Percentiles rank a stretch among this genome's conserved stretches.
Conservation (phyloP, 805 yeast species). For the Lipomyces anomalus region DNA sequence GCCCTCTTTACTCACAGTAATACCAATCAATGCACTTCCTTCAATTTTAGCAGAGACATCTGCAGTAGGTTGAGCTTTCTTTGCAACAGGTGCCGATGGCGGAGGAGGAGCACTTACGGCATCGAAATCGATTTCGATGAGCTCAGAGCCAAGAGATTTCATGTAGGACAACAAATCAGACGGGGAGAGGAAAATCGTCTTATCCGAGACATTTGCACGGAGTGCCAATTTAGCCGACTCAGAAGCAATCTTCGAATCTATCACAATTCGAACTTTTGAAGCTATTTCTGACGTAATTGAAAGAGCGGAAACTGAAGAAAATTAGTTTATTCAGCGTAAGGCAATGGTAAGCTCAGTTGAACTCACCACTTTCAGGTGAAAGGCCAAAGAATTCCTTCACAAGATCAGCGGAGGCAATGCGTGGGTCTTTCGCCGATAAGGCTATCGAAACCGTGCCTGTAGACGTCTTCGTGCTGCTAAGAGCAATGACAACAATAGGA, state of each 20-base stretch:
- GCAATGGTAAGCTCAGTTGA: conserved; percentile 47
- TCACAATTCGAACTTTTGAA: conserved; percentile 53
- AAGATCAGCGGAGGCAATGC: conserved; percentile 79
- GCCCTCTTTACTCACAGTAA: conserved; percentile 83
- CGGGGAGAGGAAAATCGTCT: conserved; percentile 37
- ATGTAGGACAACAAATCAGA: conserved; percentile 40
- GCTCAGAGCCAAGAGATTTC: conserved; percentile 44
- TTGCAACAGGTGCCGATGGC: conserved; percentile 40
- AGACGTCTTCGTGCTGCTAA: conserved; percentile 65
- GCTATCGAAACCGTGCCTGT: conserved; percentile 56
- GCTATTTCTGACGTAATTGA: conserved; percentile 40
- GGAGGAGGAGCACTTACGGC: conserved; percentile 35
- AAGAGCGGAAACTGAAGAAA: conserved; percentile 31
- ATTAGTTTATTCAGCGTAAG: conserved; percentile 34
- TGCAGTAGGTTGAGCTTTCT: conserved; percentile 16
- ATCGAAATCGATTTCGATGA: conserved; percentile 34
- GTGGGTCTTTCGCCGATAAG: conserved; percentile 73
- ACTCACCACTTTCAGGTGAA: conserved; percentile 39
- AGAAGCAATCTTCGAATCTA: conserved; percentile 46
- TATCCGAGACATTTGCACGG: conserved; percentile 29
- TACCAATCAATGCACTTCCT: conserved; percentile 90
- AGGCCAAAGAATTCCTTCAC: conserved; percentile 57
- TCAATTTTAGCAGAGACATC: conserved; percentile 43
- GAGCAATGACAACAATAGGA: conserved; percentile 76
- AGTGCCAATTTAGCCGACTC: conserved; percentile 30